These are phyloP conservation scores for Pleurostoma richardsiae DNA, from an alignment of 2,329 filamentous ascomycete species.

Conservation along the genomic window DNA sequence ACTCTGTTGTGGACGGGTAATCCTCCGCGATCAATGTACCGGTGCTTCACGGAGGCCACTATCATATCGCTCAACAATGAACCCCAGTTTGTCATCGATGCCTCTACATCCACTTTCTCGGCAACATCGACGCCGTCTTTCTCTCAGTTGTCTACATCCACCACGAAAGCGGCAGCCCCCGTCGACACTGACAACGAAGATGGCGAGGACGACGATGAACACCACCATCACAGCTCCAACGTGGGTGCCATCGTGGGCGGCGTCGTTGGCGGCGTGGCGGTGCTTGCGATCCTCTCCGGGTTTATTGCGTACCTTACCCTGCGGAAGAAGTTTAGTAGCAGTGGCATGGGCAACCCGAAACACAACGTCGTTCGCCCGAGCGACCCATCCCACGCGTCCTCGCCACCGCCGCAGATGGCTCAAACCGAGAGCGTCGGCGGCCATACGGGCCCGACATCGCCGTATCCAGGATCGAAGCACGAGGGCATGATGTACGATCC, in stretches of 20 bases:
- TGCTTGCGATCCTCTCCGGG: slow-evolving; percentile 15
- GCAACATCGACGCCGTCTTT: slow-evolving; percentile 3
- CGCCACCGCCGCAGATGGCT: too few species aligned
- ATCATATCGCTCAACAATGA: slow-evolving; percentile 25
- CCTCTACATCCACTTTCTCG: slow-evolving; percentile 14
- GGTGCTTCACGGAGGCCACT: slow-evolving; percentile 20
- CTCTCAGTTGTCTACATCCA: background rate
- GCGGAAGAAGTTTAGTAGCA: slow-evolving; percentile 15
- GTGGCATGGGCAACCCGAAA: slow-evolving; percentile 7
- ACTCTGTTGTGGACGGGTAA: slow-evolving; percentile 30
- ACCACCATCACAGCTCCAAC: slow-evolving; percentile 9
- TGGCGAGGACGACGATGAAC: background rate
- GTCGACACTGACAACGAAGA: background rate
- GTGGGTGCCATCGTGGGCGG: slow-evolving; percentile 22
- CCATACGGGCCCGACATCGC: too few species aligned
- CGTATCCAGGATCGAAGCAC: too few species aligned
- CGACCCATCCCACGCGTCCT: too few species aligned
- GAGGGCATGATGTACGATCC: too few species aligned
- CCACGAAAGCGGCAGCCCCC: background rate
- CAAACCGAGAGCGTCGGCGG: too few species aligned
- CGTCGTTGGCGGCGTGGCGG: slow-evolving; percentile 20
- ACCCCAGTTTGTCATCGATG: slow-evolving; percentile 26
- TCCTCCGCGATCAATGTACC: slow-evolving; percentile 26
- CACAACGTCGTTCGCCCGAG: slow-evolving; percentile 7
- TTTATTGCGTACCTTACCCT: slow-evolving; percentile 14